Evolutionary conservation across 2,329 filamentous ascomycete species (phyloP), one percentile per base, ranked within the genome.

Genomic region (Xylariaceae sp.): DNA sequence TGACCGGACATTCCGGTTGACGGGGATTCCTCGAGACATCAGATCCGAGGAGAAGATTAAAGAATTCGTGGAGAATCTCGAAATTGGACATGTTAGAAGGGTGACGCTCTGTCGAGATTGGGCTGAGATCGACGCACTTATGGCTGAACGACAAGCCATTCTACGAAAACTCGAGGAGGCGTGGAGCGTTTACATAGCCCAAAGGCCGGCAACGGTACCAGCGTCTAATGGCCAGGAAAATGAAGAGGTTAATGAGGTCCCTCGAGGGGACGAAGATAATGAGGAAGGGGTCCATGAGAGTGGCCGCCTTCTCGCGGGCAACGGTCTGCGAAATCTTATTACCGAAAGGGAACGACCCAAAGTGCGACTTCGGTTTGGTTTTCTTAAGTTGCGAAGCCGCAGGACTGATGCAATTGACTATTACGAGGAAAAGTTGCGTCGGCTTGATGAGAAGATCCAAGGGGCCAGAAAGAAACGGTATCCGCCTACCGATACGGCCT

Each of bases 401-500:
- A 87, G 83, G 52, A 85, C 95, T 1, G 95, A 99, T 71, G 93
- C 93, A 1, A 95, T 99, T 65, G 90, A 98, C 71, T 95, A 97
- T 71, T 97, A 93, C 68, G 89, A 96, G 66, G 91, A 96, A 72
- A 89, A 89, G 70, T 81, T 99, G 37, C 87, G 89, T 21, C 81
- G 82, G 16, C 73, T 96, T 2, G 93, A 99, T 63, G 89, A 90
- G 47, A 82, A 87, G 62, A 91, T 99, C 48, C 73, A 75, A 7
- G 74, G 75, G 7, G 85, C 91, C 10, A 85, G 95, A 23, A 85
- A 86, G 67, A 90, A 90, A 71, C 82, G 89, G 2, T 98, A 92
- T 66, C 77, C 82, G 5, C 81, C 95, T 0, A 93, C 88, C 0
- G 89, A 93, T 47, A 82, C 96, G 57, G 96, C 96, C 1, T 97